Conservation (phyloP, 208 protist genomes). For the Trichomonas vaginalis region DNA sequence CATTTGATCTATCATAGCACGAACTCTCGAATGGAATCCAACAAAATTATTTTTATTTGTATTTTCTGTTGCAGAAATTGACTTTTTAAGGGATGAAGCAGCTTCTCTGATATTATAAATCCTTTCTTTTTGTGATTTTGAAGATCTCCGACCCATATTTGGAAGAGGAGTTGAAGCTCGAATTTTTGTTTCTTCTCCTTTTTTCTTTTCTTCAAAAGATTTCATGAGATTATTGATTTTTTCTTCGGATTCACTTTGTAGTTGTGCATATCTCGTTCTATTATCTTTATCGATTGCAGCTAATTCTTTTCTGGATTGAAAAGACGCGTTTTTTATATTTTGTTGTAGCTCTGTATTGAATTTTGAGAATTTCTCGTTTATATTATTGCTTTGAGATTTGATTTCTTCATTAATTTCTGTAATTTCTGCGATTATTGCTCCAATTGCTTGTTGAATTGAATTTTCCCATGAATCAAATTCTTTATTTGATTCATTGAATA, state of each 20-base stretch:
- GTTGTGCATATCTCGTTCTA: neutral
- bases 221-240: neutral
- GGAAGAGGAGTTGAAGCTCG: neutral
- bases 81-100: neutral
- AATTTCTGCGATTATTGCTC: neutral
- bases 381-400: neutral
- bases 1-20: neutral
- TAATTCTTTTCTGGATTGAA: neutral
- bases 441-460: neutral
- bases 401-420: neutral
- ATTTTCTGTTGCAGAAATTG: neutral
- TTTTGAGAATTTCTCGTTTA: neutral
- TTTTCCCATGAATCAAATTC: neutral
- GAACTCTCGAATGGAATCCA: neutral
- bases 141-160: neutral
- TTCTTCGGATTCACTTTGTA: neutral
- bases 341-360: neutral
- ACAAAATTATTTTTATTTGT: neutral
- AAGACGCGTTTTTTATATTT: neutral
- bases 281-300: neutral
- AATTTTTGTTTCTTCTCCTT: neutral
- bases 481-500: neutral
- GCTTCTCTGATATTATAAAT: neutral
- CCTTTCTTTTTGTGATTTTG: neutral
- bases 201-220: neutral